Evolutionary conservation across 768 basidiomycete genomes (phyloP), one percentile per base, ranked within the genome.

Genomic region (Dacryopinax primogenitus): DNA sequence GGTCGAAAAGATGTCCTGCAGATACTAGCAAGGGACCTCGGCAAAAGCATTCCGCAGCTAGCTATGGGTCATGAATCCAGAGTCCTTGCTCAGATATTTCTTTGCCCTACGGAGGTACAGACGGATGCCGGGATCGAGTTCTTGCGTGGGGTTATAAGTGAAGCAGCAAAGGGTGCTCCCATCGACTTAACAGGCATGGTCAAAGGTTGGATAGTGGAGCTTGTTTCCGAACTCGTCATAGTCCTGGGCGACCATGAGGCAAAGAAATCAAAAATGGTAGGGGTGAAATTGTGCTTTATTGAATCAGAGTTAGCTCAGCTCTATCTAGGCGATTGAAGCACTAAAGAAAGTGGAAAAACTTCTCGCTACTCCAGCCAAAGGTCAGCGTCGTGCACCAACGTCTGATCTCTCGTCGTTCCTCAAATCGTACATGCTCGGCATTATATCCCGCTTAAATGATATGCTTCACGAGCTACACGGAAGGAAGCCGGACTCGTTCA

Each of bases 381-480:
- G 69, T 71, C 36, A 68, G 68, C 26, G 65, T 73, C 65, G 69
- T 71, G 30, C 58, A 21, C 71, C 75, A 26, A 79, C 51, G 3
- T 28, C 13, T 30, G 51, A 81, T 65, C 73, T 89, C 36, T 79
- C 81, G 23, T 73, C 75, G 0, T 87, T 92, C 64, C 77, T 97
- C 61, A 85, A 86, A 73, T 78, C 78, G 7, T 82, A 91, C 68
- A 86, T 94, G 76, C 82, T 96, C 4, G 94, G 90, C 0, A 79
- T 97, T 64, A 85, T 97, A 21, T 84, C 90, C 0, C 80, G 86
- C 68, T 81, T 96, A 70, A 94, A 89, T 69, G 90, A 92, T 33
- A 84, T 87, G 75, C 75, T 97, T 63, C 90, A 92, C 72, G 93
- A 92, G 66, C 79, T 87, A 0, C 83, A 86, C 26, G 89, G 88